Evolutionary conservation across 768 basidiomycete species (phyloP), one percentile per base, ranked within the genome.

Genomic region (Leucogyrophana mollusca): DNA sequence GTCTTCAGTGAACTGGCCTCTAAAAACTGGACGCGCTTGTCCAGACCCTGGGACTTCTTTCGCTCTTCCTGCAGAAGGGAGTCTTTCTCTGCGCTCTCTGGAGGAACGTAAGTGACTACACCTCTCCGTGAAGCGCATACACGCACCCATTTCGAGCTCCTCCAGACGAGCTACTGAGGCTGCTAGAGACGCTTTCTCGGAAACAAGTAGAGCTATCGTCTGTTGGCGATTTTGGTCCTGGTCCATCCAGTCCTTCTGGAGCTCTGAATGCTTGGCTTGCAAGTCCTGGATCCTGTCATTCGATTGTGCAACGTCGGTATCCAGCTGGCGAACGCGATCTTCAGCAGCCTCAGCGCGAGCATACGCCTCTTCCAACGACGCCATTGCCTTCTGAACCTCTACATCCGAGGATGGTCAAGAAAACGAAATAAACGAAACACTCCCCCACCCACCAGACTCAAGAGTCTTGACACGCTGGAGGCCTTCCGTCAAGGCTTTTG

Each of bases 121-220:
- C n/a, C n/a, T n/a, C n/a, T n/a, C 57, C 40, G 23, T 27, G 11
- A 16, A 16, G 16, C 21, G 37, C 17, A n/a, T 18, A 34, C n/a
- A 61, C 74, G 9, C 62, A 91, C 90, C 73, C 33, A 72, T 66
- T 58, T 87, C 85, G n/a, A 78, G 62, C 38, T 71, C 76, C 35
- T 80, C 78, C 37, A 85, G 58, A 41, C 76, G 76, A 52, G 84
- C 74, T 34, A 87, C 60, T 34, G 83, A 78, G n/a, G 75, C 60
- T 13, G 71, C 67, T 27, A 89, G 70, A 16, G 76, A 71, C 6
- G 79, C 75, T 62, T 87, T 88, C 57, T 89, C 87, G 3, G 81
- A 75, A 16, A 91, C 87, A 11, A 94, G 72, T n/a, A 87, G 61
- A 37, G 84, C 73, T 47, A 94, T 88, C 0, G 86, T 87, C 55